phyloP scores from a whole-genome alignment of 495 filamentous ascomycete genomes.

The Staphylotrichum tortipilum region DNA sequence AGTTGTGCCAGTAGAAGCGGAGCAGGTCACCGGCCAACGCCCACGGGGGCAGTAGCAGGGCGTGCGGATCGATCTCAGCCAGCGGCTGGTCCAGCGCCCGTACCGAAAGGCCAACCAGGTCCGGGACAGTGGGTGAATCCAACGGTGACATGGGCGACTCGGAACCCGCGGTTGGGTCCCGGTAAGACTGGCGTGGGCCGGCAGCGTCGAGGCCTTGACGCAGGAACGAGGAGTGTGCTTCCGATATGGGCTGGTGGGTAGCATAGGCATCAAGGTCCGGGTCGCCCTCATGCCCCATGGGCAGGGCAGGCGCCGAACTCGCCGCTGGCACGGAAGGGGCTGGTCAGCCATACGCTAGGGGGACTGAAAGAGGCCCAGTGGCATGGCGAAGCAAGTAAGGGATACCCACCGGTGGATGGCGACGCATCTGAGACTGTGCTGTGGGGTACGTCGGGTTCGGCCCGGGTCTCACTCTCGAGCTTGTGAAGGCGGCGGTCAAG shows the following conservation, averaged over 20 bases:
- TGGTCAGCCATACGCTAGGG: too few species aligned
- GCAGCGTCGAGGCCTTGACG: conserved; percentile 3
- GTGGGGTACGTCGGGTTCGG: not conserved
- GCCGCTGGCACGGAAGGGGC: too few species aligned
- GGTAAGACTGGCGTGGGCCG: not conserved
- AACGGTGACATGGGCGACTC: not conserved
- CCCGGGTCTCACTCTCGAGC: conserved; percentile 6
- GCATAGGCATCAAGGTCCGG: not conserved
- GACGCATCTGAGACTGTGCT: not conserved
- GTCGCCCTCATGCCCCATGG: too few species aligned
- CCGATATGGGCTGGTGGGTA: not conserved
- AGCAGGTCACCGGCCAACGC: conserved; percentile 27
- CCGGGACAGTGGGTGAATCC: not conserved
- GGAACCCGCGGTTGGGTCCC: not conserved
- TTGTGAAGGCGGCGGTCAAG: conserved; percentile 15
- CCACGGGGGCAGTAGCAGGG: conserved; percentile 25
- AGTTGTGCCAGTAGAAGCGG: conserved; percentile 27
- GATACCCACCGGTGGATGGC: not conserved
- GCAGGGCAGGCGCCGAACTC: too few species aligned
- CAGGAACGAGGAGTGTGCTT: not conserved
- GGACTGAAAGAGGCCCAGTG: not conserved
- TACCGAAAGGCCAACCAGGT: conserved; percentile 1
- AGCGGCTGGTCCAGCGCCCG: not conserved
- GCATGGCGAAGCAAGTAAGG: not conserved
- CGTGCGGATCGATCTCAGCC: conserved; percentile 4